phyloP scores from a whole-genome alignment of 192 early-diverging fungal genomes.

The Entrophospora sp. region DNA sequence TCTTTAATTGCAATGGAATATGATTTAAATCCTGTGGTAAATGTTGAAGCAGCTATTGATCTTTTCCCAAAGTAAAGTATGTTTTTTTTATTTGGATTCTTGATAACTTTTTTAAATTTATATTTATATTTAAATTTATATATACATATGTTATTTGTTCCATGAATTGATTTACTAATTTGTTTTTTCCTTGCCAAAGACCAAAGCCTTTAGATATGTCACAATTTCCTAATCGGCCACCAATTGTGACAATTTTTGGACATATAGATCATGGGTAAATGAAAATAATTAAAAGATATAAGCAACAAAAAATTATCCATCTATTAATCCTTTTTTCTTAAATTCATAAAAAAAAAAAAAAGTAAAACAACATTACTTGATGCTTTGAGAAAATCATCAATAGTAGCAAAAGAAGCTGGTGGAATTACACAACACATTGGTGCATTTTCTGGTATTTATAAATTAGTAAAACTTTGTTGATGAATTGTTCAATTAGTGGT shows the following conservation, averaged over 20 bases:
- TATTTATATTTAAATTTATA: too few relatives aligned
- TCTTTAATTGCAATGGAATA: constrained; percentile 82
- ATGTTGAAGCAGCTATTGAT: constrained; percentile 43
- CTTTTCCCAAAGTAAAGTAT: constrained; percentile 44
- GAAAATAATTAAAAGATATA: too few relatives aligned
- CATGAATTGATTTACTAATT: too few relatives aligned
- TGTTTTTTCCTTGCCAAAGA: too few relatives aligned
- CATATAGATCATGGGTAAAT: constrained; percentile 68
- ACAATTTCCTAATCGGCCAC: constrained; percentile 64
- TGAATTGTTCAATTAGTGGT: too few relatives aligned
- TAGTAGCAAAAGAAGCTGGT: constrained; percentile 88
- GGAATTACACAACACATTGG: constrained; percentile 99
- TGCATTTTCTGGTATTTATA: constrained; percentile 66
- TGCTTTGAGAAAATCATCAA: constrained; percentile 80
- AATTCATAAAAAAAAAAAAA: too few relatives aligned
- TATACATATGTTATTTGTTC: too few relatives aligned
- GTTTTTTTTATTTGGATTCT: too few relatives aligned
- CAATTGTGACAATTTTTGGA: constrained; percentile 96
- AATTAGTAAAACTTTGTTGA: too few relatives aligned
- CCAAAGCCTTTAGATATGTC: constrained; percentile 67
- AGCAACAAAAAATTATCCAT: too few relatives aligned
- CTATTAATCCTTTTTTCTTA: too few relatives aligned
- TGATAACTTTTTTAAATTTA: too few relatives aligned
- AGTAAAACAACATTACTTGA: constrained; percentile 95
- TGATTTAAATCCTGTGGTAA: constrained; percentile 70